Evolutionary conservation across 495 filamentous ascomycete genomes (phyloP), one percentile per base, ranked within the genome.

Genomic region (Neurospora sp.): DNA sequence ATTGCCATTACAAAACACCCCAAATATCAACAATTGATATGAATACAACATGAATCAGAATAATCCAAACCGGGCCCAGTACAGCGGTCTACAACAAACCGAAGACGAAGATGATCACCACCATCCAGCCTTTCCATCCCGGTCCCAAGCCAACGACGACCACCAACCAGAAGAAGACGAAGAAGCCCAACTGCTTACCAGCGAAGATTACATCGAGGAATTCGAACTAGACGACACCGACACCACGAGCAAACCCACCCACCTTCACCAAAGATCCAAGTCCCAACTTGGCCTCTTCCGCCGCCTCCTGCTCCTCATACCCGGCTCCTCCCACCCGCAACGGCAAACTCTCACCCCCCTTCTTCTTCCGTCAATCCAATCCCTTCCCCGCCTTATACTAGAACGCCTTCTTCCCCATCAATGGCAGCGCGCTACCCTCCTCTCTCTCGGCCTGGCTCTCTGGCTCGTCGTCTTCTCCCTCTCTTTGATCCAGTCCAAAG

Each of bases 391-490:
- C 70, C 84, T 81, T 35, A 83, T 89, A 37, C 79, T 94, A 35
- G 84, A 89, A 20, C 84, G 78, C 27, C 82, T 87, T 38, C 78
- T 91, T 3, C 90, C 91, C 7, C 88, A 87, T 71, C 82, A 79
- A 69, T 86, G 80, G 70, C 88, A 91, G 45, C 88, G 88, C 73
- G 76, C 88, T 5, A 76, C 79, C 8, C 78, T 93, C 10, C 79
- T 94, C 69, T 76, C 86, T 27, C 72, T 86, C 14, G 88, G 89
- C 72, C 89, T 93, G 75, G 75, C 86, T 4, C 76, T 84, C 53
- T 96, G 93, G 93, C 83, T 92, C 35, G 75, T 90, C 42, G 84
- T 87, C 0, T 93, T 94, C 78, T 83, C 85, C 6, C 27, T 73
- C 6, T 77, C 75, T 1, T 74, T 90, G 2, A 80, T 93, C 41